Conservation (phyloP, 805 yeast species). For the Torulaspora indica region DNA sequence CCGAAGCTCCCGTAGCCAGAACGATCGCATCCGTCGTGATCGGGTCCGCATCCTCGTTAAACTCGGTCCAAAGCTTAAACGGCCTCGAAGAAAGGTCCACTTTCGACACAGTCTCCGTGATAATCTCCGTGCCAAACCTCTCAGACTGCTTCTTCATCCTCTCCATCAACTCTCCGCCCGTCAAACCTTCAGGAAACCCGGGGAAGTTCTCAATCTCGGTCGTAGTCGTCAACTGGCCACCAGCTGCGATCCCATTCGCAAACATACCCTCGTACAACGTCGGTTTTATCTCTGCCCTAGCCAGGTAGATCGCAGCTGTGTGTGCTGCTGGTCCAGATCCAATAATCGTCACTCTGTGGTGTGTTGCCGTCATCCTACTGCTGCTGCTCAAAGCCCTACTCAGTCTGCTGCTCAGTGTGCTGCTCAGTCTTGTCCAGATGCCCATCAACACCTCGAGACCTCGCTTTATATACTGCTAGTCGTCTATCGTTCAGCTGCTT, state of each 20-base stretch:
- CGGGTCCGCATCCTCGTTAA: constrained; percentile 87
- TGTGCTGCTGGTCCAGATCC: constrained; percentile 99
- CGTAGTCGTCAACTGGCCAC: constrained; percentile 98
- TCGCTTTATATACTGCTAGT: background rate
- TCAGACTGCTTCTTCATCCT: constrained; percentile 84
- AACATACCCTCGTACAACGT: constrained; percentile 88
- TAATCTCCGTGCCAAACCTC: constrained; percentile 86
- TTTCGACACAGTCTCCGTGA: constrained; percentile 92
- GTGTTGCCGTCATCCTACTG: constrained; percentile 30
- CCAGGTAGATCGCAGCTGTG: constrained; percentile 95
- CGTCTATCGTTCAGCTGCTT: background rate
- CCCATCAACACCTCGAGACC: constrained; percentile 1
- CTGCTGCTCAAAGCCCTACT: background rate
- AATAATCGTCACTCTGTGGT: constrained; percentile 77
- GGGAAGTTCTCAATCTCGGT: constrained; percentile 99
- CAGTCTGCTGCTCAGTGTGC: no score
- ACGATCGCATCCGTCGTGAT: constrained; percentile 88
- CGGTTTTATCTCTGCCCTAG: constrained; percentile 95
- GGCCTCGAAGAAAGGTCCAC: constrained; percentile 86
- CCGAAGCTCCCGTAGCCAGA: constrained; percentile 97
- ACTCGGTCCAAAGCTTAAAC: constrained; percentile 95
- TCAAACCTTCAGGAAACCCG: constrained; percentile 92
- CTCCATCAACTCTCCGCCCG: constrained; percentile 87
- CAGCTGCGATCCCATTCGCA: constrained; percentile 98
- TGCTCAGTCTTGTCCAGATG: no score